These are phyloP conservation scores for Kwoniella heveanensis DNA, from an alignment of 768 basidiomycete genomes.

Conservation along the genomic window DNA sequence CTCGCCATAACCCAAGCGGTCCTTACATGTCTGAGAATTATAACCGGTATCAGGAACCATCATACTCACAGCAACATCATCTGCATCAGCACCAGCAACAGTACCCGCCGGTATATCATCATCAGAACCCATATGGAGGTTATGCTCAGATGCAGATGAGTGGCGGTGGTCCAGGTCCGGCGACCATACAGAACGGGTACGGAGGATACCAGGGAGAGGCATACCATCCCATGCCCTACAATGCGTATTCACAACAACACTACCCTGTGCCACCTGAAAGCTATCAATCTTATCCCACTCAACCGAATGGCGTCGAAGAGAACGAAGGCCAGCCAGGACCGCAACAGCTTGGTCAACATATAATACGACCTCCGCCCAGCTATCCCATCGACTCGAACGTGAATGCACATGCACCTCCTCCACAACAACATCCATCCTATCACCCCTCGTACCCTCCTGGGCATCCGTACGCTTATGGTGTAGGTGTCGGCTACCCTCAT, in stretches of 20 bases:
- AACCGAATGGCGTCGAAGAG: constrained; percentile 9
- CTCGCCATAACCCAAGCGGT: constrained; percentile 9
- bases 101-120: constrained; percentile 20
- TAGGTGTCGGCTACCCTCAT: constrained; percentile 34
- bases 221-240: constrained; percentile 10
- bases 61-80: constrained; percentile 10
- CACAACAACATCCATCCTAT: constrained; percentile 25
- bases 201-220: constrained; percentile 13
- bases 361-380: neutral
- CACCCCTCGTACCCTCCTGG: constrained; percentile 30
- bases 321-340: neutral
- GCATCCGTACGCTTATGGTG: constrained; percentile 45
- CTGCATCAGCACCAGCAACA: constrained; percentile 12
- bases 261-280: constrained; percentile 14
- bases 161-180: constrained; percentile 45
- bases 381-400: constrained; percentile 10
- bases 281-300: neutral
- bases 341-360: neutral
- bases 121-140: constrained; percentile 12
- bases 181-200: constrained; percentile 47
- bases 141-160: constrained; percentile 32
- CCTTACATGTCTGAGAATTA: constrained; percentile 10
- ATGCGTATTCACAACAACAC: constrained; percentile 2
- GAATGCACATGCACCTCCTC: constrained; percentile 13
- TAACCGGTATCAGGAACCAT: constrained; percentile 17